These are phyloP conservation scores for Cornus suecica DNA, from an alignment of 148 eudicot species.

Conservation along the genomic window DNA sequence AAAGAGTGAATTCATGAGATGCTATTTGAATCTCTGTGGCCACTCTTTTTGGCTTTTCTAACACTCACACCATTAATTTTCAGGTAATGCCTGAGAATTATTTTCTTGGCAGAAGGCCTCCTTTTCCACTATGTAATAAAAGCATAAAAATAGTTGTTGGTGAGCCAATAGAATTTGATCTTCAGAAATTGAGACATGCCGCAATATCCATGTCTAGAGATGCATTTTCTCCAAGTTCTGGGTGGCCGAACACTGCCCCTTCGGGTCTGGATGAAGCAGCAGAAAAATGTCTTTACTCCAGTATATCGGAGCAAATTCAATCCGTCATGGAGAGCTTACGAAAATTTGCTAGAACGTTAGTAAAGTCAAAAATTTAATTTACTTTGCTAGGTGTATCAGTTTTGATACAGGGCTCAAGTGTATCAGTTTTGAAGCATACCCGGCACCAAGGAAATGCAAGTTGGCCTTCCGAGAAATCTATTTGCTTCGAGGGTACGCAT, in stretches of 20 bases:
- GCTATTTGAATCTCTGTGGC: background rate
- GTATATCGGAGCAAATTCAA: slow-evolving; percentile 71
- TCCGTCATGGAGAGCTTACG: slow-evolving; percentile 67
- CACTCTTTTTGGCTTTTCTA: background rate
- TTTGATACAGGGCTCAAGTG: background rate
- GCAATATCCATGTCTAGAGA: slow-evolving; percentile 46
- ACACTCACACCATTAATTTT: background rate
- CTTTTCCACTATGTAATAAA: slow-evolving; percentile 67
- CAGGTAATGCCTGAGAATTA: slow-evolving; percentile 98
- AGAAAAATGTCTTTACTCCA: slow-evolving; percentile 64
- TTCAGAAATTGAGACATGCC: slow-evolving; percentile 55
- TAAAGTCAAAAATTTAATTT: slow-evolving; percentile 11
- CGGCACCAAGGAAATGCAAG: slow-evolving; percentile 4
- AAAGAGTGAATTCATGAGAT: too few species aligned
- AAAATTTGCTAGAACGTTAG: slow-evolving; percentile 30
- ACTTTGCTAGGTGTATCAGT: background rate
- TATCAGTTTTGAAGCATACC: background rate
- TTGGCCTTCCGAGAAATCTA: background rate
- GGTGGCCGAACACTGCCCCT: slow-evolving; percentile 52
- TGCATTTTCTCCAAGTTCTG: slow-evolving; percentile 32
- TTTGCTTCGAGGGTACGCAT: background rate
- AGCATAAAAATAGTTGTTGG: slow-evolving; percentile 65
- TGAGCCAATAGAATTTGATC: slow-evolving; percentile 76
- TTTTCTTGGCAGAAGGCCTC: slow-evolving; percentile 72
- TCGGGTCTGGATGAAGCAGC: slow-evolving; percentile 70